Percentiles rank a stretch among this genome's conserved stretches.
These are phyloP conservation scores for Adansonia grandidieri DNA, from an alignment of 441 rosid species.

Conservation along the genomic window DNA sequence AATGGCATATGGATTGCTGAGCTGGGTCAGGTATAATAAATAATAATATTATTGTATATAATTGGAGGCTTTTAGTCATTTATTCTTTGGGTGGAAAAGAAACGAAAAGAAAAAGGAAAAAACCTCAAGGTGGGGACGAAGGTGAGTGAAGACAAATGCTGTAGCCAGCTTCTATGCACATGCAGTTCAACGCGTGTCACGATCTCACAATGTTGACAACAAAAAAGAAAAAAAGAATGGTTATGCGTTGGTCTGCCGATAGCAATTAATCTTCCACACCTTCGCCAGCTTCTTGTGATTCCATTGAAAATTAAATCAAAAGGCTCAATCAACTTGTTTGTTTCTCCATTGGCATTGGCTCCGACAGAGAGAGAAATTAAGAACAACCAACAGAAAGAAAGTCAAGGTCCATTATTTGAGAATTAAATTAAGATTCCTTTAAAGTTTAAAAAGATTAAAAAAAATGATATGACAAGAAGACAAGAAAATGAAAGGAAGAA, in stretches of 20 bases:
- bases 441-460: neutral
- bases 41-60: neutral
- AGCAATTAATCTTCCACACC: neutral
- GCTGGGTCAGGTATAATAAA: neutral
- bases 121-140: neutral
- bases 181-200: slow-evolving; percentile 8
- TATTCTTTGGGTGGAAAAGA: neutral
- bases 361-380: neutral
- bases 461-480: neutral
- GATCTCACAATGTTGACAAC: neutral
- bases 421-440: neutral
- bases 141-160: neutral
- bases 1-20: neutral
- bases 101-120: neutral
- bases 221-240: too few species aligned
- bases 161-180: slow-evolving; percentile 11
- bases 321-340: neutral
- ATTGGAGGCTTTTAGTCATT: neutral
- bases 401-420: neutral
- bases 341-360: neutral
- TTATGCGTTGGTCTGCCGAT: neutral
- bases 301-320: neutral
- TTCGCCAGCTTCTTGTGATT: neutral
- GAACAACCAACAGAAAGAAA: neutral
- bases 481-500: neutral